Evolutionary conservation across 202 grass and related monocot species (phyloP), one percentile per base, ranked within the genome.

Genomic region (Panicum hallii): DNA sequence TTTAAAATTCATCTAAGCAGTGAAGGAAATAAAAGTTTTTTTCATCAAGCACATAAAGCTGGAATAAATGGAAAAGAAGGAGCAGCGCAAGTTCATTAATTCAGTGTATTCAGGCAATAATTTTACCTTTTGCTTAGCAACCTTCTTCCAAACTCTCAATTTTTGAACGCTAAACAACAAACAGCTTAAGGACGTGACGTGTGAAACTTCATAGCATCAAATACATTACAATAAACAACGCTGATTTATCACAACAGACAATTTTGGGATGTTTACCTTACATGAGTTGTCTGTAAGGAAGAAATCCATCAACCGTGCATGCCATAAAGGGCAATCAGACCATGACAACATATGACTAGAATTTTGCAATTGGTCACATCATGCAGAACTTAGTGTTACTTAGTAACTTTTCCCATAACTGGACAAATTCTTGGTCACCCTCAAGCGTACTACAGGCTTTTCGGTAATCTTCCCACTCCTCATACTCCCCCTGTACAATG

Each of bases 91-190:
- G 62, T 65, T 73, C 67, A 16, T 11, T 20, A 28, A 28, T 73
- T 19, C 22, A 36, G 46, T 15, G 4, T 19, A 53, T 32, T 46
- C 67, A 73, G 47, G 16, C 14, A 52, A 73, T 10, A 61, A 12
- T 28, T 61, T 9, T 61, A 73, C 70, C 70, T 73, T 50, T 34
- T 73, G 26, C 26, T 19, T 52, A 34, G 70, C 47, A 73, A 73
- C 14, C 47, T 4, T 28, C 15, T 73, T 28, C 70, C 46, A 73
- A 3, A 42, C 7, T 42, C 64, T 42, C 34, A 11, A 11, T 11
- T 42, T 9, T 42, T 43, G 3, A 7, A 14, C 0, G 36, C 13
- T 41, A 41, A 42, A 34, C 13, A 43, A 42, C 3, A 43, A 43
- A 61, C 9, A 26, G n/a, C 22, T 5, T 61, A 28, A 61, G 22